Percentiles rank a stretch among this genome's conserved stretches.
phyloP scores from a whole-genome alignment of 2,329 filamentous ascomycete genomes.

The Ascochyta pisi region DNA sequence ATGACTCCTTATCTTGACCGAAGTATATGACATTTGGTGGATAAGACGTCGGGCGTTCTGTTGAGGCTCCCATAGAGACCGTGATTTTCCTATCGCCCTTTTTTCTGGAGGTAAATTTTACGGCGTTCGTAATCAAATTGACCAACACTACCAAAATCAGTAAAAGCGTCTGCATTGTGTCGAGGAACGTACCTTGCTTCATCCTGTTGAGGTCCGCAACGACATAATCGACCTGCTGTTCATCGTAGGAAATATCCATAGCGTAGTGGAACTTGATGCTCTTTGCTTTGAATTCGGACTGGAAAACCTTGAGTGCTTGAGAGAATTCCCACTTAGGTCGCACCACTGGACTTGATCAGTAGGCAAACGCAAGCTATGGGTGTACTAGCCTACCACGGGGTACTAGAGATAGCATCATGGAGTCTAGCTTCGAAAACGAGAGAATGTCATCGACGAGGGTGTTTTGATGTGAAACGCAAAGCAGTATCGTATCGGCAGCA shows the following conservation, averaged over 20 bases:
- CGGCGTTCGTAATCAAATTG: constrained; percentile 55
- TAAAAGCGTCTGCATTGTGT: rapidly evolving
- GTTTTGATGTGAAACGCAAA: constrained; percentile 55
- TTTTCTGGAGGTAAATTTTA: constrained; percentile 56
- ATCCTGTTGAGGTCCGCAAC: constrained; percentile 47
- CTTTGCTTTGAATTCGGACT: constrained; percentile 49
- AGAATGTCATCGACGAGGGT: constrained; percentile 57
- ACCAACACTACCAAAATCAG: constrained; percentile 46
- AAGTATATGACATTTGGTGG: constrained; percentile 56
- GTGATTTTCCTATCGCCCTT: constrained; percentile 49
- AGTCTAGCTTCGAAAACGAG: constrained; percentile 57
- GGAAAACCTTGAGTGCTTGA: constrained; percentile 49
- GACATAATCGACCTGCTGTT: constrained; percentile 49
- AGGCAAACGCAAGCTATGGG: constrained; percentile 10
- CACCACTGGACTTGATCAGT: constrained; percentile 26
- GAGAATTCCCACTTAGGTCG: constrained; percentile 49
- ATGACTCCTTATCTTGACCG: constrained; percentile 42
- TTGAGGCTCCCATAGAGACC: constrained; percentile 51
- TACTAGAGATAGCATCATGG: constrained; percentile 52
- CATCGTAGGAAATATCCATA: constrained; percentile 52
- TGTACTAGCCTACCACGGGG: constrained; percentile 31
- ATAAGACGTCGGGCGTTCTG: constrained; percentile 49
- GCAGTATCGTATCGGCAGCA: constrained; percentile 50
- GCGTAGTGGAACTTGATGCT: constrained; percentile 49
- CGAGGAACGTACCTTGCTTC: constrained; percentile 39